phyloP scores from a whole-genome alignment of 2,329 filamentous ascomycete species.

The Colletotrichum coccodes region DNA sequence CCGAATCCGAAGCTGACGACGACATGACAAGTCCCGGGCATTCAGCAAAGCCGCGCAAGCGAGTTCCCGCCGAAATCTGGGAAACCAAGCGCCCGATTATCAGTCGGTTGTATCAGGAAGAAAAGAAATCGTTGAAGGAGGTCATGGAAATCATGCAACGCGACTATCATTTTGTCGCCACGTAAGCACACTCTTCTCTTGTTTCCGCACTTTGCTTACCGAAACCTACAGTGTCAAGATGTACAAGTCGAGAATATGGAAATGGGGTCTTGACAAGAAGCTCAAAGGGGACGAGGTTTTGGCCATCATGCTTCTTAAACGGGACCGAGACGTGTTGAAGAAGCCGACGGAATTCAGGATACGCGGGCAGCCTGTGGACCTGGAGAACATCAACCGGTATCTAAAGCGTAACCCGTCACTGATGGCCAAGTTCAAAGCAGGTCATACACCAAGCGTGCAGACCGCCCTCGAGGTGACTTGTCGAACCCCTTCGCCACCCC shows the following conservation, averaged over 20 bases:
- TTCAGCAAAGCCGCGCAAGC: constrained; percentile 36
- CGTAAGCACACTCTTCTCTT: constrained; percentile 41
- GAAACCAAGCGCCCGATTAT: constrained; percentile 48
- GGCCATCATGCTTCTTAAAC: constrained; percentile 48
- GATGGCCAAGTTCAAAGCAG: constrained; percentile 43
- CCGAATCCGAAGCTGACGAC: constrained; percentile 43
- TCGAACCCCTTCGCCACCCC: constrained; percentile 41
- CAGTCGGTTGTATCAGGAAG: constrained; percentile 50
- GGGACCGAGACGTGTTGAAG: constrained; percentile 47
- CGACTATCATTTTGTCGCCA: constrained; percentile 50
- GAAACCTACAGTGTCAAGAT: constrained; percentile 47
- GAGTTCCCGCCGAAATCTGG: constrained; percentile 45
- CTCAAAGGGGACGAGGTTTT: constrained; percentile 52
- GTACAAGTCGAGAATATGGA: constrained; percentile 54
- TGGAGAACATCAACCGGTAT: constrained; percentile 52
- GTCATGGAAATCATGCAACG: constrained; percentile 51
- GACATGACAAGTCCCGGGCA: constrained; percentile 37
- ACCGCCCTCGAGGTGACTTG: constrained; percentile 45
- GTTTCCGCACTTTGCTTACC: not conserved
- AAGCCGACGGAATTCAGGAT: constrained; percentile 49
- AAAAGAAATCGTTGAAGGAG: constrained; percentile 52
- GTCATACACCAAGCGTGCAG: constrained; percentile 43
- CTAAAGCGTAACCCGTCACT: constrained; percentile 50
- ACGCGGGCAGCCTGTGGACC: constrained; percentile 49
- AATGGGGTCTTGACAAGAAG: constrained; percentile 54